A percentile compares a stretch with the other conserved stretches of the same genome.
Conservation (phyloP, 768 basidiomycete genomes). For the Hebeloma cylindrosporum region DNA sequence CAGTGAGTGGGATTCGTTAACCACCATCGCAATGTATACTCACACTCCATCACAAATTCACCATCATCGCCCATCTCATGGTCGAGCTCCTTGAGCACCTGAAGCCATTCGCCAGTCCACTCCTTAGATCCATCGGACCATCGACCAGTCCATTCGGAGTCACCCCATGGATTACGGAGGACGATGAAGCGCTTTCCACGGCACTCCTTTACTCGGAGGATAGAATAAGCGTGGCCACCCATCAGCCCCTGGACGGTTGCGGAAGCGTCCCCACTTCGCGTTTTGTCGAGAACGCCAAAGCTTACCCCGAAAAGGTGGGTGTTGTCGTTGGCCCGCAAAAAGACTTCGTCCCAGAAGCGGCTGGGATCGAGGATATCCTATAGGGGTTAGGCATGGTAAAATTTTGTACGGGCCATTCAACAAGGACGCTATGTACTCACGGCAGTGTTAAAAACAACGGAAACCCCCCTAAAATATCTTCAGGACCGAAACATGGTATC, state of each 20-base stretch:
- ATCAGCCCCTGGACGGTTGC: constrained; percentile 29
- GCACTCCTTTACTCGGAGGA: constrained; percentile 41
- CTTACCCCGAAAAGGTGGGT: constrained; percentile 44
- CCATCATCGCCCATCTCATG: constrained; percentile 43
- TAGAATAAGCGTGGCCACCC: constrained; percentile 41
- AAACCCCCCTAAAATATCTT: constrained; percentile 34
- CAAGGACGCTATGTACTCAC: constrained; percentile 13
- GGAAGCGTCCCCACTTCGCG: constrained; percentile 19
- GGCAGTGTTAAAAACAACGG: constrained; percentile 33
- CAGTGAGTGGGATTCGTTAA: background rate
- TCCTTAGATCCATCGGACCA: constrained; percentile 47
- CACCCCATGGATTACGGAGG: constrained; percentile 48
- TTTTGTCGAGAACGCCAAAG: constrained; percentile 30
- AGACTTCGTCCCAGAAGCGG: constrained; percentile 50
- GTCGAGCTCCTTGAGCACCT: constrained; percentile 32
- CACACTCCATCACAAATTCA: constrained; percentile 47
- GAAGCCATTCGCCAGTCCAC: constrained; percentile 44
- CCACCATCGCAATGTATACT: constrained; percentile 3
- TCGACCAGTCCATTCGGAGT: constrained; percentile 41
- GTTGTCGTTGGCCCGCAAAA: constrained; percentile 42
- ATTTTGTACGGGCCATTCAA: too few relatives aligned
- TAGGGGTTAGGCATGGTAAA: background rate
- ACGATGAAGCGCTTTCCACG: constrained; percentile 44
- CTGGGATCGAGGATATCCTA: constrained; percentile 47
- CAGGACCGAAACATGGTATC: background rate